Evolutionary conservation across 106 monocot genomes (phyloP), one percentile per base, ranked within the genome.

Genomic region (Triglochin maritima): DNA sequence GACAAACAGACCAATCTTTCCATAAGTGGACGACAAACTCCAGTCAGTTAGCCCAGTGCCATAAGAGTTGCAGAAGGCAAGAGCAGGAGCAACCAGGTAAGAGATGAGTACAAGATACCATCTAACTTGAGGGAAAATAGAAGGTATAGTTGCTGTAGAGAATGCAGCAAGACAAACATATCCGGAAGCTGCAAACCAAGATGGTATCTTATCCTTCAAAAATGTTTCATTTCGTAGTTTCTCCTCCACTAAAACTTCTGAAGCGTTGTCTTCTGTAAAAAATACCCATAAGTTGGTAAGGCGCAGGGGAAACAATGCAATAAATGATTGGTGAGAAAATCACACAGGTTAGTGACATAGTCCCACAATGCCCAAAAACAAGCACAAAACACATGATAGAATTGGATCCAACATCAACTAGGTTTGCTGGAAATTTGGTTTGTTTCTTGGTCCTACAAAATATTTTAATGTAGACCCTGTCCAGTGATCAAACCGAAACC

Each of bases 41-140:
- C 85, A 93, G 68, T 93, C 93, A 2, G 93, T 93, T 4, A 93
- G 81, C 50, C 93, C 93, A 29, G 81, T 78, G 29, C 88, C 93
- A 41, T 93, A 93, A 3, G 93, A 88, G 66, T 93, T 93, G 77
- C 93, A 93, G 71, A 93, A 93, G 49, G 93, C 93, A 10, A 93
- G 85, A 1, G 78, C 78, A 4, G 93, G 93, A 9, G 93, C 93
- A 11, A 88, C 50, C 2, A 88, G 43, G 65, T 93, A 93, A 54
- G 74, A 75, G 6, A 44, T 53, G 4, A 93, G 80, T 13, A 93
- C 78, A 1, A 83, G 81, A 69, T 93, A 88, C 93, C 88, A 88
- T 68, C 45, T 65, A 15, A 93, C 57, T 70, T 93, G 93, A 6
- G 93, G 88, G 64, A 93, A 93, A 67, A 93, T 88, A 12, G 59